phyloP scores from a whole-genome alignment of 225 moss, liverwort and hornwort genomes.

The Sphagnum contortum region DNA sequence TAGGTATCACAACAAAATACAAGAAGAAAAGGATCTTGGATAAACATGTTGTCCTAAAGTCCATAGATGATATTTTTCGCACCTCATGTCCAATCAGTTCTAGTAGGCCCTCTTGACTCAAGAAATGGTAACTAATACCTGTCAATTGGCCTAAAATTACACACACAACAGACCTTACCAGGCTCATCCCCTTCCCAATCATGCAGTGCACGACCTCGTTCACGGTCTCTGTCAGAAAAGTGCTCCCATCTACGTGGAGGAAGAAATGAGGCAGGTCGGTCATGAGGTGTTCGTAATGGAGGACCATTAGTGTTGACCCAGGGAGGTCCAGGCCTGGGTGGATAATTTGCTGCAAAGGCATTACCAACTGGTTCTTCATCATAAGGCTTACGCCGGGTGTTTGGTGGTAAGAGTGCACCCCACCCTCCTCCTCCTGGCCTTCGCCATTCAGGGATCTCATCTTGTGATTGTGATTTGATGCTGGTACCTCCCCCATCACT shows the following conservation, averaged over 20 bases:
- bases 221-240: slow-evolving; percentile 64
- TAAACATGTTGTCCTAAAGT: no score
- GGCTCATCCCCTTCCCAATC: slow-evolving; percentile 81
- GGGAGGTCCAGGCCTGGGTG: slow-evolving; percentile 80
- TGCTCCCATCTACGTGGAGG: slow-evolving; percentile 80
- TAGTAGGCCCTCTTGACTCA: no score
- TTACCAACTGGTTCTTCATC: slow-evolving; percentile 88
- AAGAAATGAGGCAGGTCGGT: slow-evolving; percentile 34
- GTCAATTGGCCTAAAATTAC: no score
- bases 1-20: no score
- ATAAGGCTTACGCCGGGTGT: slow-evolving; percentile 76
- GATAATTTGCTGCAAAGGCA: slow-evolving; percentile 89
- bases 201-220: slow-evolving; percentile 66
- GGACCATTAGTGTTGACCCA: slow-evolving; percentile 70
- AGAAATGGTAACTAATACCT: no score
- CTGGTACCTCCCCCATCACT: slow-evolving; percentile 45
- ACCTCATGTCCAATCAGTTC: no score
- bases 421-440: slow-evolving; percentile 53
- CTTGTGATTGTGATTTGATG: slow-evolving; percentile 78
- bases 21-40: no score
- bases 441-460: slow-evolving; percentile 96
- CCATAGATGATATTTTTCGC: no score
- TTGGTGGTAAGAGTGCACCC: slow-evolving; percentile 46
- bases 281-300: slow-evolving; percentile 45
- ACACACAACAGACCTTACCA: slow-evolving; percentile 25